Base-by-base conservation (phyloP, 208 protist genomes). In the Trypanosomatidae sp. region DNA sequence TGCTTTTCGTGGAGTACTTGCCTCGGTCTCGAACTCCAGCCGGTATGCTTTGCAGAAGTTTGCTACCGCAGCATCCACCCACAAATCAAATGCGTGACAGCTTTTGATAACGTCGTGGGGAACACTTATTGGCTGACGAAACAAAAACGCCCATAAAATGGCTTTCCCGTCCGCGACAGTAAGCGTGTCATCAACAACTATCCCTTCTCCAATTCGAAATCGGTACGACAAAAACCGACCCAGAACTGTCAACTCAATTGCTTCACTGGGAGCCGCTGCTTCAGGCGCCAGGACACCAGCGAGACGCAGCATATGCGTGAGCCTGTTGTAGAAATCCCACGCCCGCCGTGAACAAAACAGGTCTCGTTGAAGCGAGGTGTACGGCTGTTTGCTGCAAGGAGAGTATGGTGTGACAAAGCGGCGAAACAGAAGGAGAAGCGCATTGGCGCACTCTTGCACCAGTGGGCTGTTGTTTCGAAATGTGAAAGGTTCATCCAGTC, bases 71-170 rank as follows among this genome's bases (percentile, higher is more conserved):
- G 44, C 17, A 33, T 80, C 56, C 8, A 92, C 82, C 84, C 82
- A 91, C n/a, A 69, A 67, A 59, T 79, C 47, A 71, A 89, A 86
- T 0, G 59, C 52, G 50, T 93, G 84, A 59, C 80, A 77, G 52
- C n/a, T 39, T 52, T 76, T 73, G 43, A 86, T 76, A 36, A 89
- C 25, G 30, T 79, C 55, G 10, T 36, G 41, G 30, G 73, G 62
- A 36, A 83, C 72, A 39, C 36, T 39, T 46, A 76, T 73, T 1
- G 80, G 71, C 66, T 92, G 80, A 41, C 89, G 83, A 65, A 95
- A 79, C 59, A 91, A 66, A 52, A 88, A 79, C 12, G 84, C 74
- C 91, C 91, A 95, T 50, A 95, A 55, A 74, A 95, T 84, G 33
- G 80, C 83, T 64, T 94, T 95, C 0, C 81, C 76, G 74, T 95